Conservation (phyloP, 495 filamentous ascomycete genomes). For the Aspergillus sparsus region DNA sequence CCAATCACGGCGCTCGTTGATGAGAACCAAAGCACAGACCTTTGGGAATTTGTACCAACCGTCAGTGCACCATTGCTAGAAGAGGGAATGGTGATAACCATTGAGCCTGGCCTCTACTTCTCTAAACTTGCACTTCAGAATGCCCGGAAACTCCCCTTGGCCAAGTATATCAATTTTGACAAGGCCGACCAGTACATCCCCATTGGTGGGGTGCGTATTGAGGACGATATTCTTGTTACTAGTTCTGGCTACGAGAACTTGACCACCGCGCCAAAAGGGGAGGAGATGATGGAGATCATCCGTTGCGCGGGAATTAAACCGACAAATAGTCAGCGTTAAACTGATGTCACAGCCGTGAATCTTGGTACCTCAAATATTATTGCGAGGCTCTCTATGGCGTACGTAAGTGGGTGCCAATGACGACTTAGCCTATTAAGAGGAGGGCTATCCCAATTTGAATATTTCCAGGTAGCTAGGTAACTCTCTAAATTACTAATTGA, state of each 20-base stretch:
- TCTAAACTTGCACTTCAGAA: constrained; percentile 84
- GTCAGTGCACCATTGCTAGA: constrained; percentile 49
- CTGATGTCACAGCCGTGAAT: constrained; percentile 9
- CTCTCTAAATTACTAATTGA: not conserved
- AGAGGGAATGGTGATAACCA: constrained; percentile 76
- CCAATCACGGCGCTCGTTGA: constrained; percentile 43
- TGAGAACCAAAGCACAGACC: constrained; percentile 15
- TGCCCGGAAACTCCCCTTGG: constrained; percentile 62
- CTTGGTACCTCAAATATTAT: not conserved
- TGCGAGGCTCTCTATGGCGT: not conserved
- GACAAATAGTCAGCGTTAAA: constrained; percentile 13
- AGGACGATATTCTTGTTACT: constrained; percentile 87
- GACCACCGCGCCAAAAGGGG: constrained; percentile 79
- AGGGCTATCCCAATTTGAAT: not conserved
- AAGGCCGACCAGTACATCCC: constrained; percentile 70
- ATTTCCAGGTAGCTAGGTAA: not conserved
- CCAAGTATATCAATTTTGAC: constrained; percentile 72
- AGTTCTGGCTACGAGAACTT: constrained; percentile 76
- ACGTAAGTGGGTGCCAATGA: not conserved
- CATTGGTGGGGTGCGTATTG: constrained; percentile 87
- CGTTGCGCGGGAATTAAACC: constrained; percentile 25
- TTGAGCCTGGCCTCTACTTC: constrained; percentile 92
- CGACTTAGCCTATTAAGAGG: not conserved
- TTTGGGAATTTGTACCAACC: constrained; percentile 25
- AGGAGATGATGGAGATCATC: constrained; percentile 66